phyloP scores from a whole-genome alignment of 257 asterid species.

The Nicotiana otophora region DNA sequence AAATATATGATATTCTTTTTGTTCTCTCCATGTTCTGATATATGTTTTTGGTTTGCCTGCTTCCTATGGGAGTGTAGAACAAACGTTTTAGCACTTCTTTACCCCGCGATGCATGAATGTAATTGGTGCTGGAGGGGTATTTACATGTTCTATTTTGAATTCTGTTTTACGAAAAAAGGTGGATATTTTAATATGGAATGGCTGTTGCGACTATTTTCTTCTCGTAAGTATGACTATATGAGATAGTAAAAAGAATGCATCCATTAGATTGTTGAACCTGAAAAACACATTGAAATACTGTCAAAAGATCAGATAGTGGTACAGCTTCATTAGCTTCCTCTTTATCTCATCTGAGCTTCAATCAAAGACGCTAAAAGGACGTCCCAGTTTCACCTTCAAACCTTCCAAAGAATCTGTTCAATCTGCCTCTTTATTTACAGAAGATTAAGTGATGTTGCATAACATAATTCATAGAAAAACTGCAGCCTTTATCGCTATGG shows the following conservation, averaged over 20 bases:
- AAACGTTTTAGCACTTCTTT: too few species aligned
- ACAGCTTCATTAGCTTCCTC: neutral
- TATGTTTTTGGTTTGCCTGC: too few species aligned
- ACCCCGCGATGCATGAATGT: too few species aligned
- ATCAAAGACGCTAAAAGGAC: neutral
- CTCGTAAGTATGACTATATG: too few species aligned
- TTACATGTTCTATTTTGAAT: too few species aligned
- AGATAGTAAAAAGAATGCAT: neutral
- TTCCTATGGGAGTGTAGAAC: too few species aligned
- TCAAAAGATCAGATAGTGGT: neutral
- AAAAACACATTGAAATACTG: neutral
- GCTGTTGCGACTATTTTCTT: neutral
- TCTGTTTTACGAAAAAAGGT: neutral
- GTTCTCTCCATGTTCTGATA: too few species aligned
- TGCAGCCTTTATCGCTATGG: neutral
- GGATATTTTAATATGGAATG: neutral
- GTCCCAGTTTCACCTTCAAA: neutral
- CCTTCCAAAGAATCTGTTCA: neutral
- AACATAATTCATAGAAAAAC: neutral
- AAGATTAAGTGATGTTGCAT: neutral
- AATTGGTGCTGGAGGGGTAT: too few species aligned
- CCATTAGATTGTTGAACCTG: neutral
- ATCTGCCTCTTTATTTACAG: slow-evolving; percentile 2
- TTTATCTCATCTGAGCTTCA: neutral
- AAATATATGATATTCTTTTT: too few species aligned